phyloP scores from a whole-genome alignment of 257 asterid genomes.

The Knoxia roxburghii region DNA sequence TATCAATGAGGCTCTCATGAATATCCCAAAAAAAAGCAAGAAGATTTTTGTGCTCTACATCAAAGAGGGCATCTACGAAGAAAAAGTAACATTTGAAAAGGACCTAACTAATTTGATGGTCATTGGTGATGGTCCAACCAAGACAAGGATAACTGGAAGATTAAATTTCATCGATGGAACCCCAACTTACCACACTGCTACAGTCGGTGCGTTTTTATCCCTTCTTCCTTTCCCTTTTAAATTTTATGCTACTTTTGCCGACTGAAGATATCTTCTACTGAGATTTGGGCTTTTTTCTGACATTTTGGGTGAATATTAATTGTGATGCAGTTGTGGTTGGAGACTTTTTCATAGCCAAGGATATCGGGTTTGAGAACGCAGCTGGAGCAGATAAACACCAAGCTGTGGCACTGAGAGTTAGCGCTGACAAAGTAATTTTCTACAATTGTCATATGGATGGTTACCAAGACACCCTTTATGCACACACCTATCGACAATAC shows the following conservation, averaged over 20 bases:
- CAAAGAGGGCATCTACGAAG: constrained; percentile 54
- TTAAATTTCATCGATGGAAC: constrained; percentile 37
- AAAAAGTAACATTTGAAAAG: constrained; percentile 29
- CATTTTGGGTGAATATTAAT: not conserved
- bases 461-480: constrained; percentile 74
- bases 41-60: constrained; percentile 38
- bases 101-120: constrained; percentile 28
- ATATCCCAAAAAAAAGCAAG: constrained; percentile 28
- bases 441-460: constrained; percentile 75
- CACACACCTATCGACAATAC: constrained; percentile 73
- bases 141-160: constrained; percentile 47
- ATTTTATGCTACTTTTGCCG: too few species aligned
- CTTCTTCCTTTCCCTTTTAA: not conserved
- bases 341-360: constrained; percentile 66
- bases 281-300: not conserved
- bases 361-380: constrained; percentile 69
- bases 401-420: constrained; percentile 76
- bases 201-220: constrained; percentile 53
- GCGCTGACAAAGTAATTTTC: constrained; percentile 59
- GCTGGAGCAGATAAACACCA: constrained; percentile 78
- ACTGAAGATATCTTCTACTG: too few species aligned
- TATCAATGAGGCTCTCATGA: constrained; percentile 45
- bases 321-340: constrained; percentile 53
- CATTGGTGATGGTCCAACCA: constrained; percentile 61
- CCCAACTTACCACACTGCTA: constrained; percentile 45